Conservation (phyloP, 257 asterid species). For the Coffea canephora region DNA sequence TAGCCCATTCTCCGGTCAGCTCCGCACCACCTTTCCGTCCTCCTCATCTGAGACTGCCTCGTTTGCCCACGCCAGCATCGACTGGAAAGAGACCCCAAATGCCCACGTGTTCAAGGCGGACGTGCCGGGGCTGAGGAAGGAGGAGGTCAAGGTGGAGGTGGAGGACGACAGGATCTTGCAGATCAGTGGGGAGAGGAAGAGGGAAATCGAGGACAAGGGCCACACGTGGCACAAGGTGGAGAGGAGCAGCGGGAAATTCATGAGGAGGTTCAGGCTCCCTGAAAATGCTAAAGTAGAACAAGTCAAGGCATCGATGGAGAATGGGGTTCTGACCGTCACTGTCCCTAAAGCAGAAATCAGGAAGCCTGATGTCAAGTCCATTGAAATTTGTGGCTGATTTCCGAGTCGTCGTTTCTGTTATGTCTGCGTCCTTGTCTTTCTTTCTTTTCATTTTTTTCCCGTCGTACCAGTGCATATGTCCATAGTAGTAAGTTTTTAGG, state of each 20-base stretch:
- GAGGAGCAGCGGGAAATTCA: slow-evolving; percentile 17
- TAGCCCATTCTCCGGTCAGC: background rate
- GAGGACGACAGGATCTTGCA: slow-evolving; percentile 19
- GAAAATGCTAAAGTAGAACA: slow-evolving; percentile 15
- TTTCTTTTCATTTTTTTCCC: no score
- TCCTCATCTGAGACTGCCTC: background rate
- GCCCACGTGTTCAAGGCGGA: slow-evolving; percentile 19
- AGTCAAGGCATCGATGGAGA: background rate
- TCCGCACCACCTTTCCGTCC: background rate
- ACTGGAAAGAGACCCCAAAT: slow-evolving; percentile 22
- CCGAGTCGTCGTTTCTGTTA: no score
- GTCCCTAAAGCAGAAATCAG: background rate
- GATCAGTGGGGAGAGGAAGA: slow-evolving; percentile 28
- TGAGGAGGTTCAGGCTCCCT: slow-evolving; percentile 18
- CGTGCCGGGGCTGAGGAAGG: slow-evolving; percentile 19
- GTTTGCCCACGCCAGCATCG: slow-evolving; percentile 2
- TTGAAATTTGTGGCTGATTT: background rate
- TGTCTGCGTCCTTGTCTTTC: no score
- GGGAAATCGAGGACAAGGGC: slow-evolving; percentile 17
- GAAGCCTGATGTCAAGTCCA: background rate
- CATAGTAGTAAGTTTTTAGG: no score
- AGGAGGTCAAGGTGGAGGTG: slow-evolving; percentile 26
- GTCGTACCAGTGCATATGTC: no score
- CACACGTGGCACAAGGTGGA: slow-evolving; percentile 18
- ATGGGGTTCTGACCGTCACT: background rate